A percentile compares a stretch with the other conserved stretches of the same genome.
phyloP scores from a whole-genome alignment of 352 stramenopile species.

The Phytopythium boreale region DNA sequence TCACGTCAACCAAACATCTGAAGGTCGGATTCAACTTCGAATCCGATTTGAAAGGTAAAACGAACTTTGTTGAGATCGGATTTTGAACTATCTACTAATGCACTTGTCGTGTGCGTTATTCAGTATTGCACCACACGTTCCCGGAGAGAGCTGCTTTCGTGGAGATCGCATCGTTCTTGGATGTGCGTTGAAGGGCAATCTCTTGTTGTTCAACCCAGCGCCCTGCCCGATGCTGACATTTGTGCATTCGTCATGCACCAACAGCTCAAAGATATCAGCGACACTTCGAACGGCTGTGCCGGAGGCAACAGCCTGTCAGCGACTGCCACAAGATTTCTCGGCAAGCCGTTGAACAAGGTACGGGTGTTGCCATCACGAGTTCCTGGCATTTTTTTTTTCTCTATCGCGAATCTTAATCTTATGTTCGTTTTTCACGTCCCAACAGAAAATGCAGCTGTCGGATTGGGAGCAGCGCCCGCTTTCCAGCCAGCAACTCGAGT shows the following conservation, averaged over 20 bases:
- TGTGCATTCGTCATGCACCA: neutral
- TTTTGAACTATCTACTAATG: neutral
- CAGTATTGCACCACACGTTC: conserved; percentile 62
- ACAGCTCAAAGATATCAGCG: conserved; percentile 29
- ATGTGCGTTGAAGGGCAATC: conserved; percentile 22
- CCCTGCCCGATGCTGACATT: neutral
- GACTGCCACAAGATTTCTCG: conserved; percentile 31
- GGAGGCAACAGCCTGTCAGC: conserved; percentile 45
- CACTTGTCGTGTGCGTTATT: neutral
- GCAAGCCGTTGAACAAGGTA: conserved; percentile 67
- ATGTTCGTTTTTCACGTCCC: neutral
- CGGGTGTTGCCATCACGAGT: neutral
- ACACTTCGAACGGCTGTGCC: conserved; percentile 16
- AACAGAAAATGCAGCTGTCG: conserved; percentile 30
- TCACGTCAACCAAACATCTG: conserved; percentile 31
- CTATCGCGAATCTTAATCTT: neutral
- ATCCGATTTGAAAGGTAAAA: conserved; percentile 59
- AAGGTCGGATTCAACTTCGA: conserved; percentile 71
- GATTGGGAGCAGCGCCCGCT: conserved; percentile 30
- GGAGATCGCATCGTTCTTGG: conserved; percentile 37
- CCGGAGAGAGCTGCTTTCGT: conserved; percentile 42
- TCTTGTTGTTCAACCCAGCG: neutral
- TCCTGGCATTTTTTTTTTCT: neutral
- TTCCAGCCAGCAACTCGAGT: conserved; percentile 17
- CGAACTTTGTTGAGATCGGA: no score